Base-by-base conservation (phyloP, 768 basidiomycete genomes). In the Russula virescens region DNA sequence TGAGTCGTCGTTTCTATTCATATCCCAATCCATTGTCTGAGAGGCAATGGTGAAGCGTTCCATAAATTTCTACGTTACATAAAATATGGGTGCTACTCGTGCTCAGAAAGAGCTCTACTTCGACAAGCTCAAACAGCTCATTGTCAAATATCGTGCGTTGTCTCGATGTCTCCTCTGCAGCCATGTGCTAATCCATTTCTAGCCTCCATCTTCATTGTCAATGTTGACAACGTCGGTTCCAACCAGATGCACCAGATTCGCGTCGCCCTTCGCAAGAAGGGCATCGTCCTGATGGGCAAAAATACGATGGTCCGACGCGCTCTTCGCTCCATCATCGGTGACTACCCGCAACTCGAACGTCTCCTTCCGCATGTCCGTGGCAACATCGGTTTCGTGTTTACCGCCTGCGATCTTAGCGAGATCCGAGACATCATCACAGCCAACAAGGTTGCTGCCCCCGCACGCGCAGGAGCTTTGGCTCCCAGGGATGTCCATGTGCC, bases 241-340 rank as follows among this genome's bases (percentile, higher is more conserved):
- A 97, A 98, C 83, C 97, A 99, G 80, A 95, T 98, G 89, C 94
- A 97, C 73, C 94, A 96, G 76, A 95, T 96, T 68, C 94, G 91
- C 82, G 89, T 87, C 58, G 81, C 95, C 55, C 93, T 99, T 76
- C 93, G 97, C 71, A 94, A 94, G 72, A 94, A 91, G 76, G 97
- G 92, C 80, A 79, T 94, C 64, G 94, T 99, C 68, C 78, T 99
- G 71, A 99, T 99, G 97, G 97, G 97, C 74, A 99, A 99, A 81
- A 99, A 99, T 87, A 99, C 97, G 74, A 98, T 98, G 96, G 95
- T 99, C 71, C 92, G 97, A 80, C 93, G 97, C 71, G 97, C 94
- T 64, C 84, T 99, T 66, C 94, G 97, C 67, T 82, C 87, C 71
- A 86, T 98, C 78, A 86, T 98, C 73, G 64, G 83, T 68, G 97